A percentile compares a stretch with the other conserved stretches of the same genome.
These are phyloP conservation scores for Camellia granthamiana DNA, from an alignment of 148 eudicot species.

Conservation along the genomic window DNA sequence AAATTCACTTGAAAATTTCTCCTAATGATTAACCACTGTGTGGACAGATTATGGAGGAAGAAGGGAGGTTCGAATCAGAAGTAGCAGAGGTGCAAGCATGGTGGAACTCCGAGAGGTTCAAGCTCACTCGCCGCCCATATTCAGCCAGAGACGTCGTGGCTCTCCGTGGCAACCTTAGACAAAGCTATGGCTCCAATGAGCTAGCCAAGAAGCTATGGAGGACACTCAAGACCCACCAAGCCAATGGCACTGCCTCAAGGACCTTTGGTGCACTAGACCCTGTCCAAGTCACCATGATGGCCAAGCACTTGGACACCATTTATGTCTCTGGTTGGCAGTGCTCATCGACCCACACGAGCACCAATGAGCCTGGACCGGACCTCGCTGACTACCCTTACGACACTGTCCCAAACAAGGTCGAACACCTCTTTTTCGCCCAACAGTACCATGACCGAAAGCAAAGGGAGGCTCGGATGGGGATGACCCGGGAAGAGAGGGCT, in stretches of 20 bases:
- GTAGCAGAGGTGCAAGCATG: conserved; percentile 84
- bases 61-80: conserved; percentile 63
- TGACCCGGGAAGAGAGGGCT: conserved; percentile 62
- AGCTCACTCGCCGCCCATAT: conserved; percentile 61
- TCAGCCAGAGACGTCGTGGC: conserved; percentile 68
- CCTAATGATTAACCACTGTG: background rate
- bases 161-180: conserved; percentile 56
- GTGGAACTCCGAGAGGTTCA: conserved; percentile 79
- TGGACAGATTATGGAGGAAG: conserved; percentile 67
- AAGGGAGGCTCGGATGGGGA: conserved; percentile 70
- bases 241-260: conserved; percentile 61
- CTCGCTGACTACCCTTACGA: conserved; percentile 83
- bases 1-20: too few species aligned
- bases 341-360: conserved; percentile 73
- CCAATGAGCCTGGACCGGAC: conserved; percentile 82
- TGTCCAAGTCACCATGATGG: conserved; percentile 84
- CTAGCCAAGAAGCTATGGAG: conserved; percentile 76
- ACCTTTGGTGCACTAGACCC: conserved; percentile 85
- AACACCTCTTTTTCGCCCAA: conserved; percentile 68
- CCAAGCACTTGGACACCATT: conserved; percentile 69
- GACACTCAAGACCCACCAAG: conserved; percentile 63
- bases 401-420: conserved; percentile 73
- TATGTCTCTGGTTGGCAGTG: conserved; percentile 92
- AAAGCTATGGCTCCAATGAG: conserved; percentile 60
- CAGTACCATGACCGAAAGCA: conserved; percentile 76